These are phyloP conservation scores for Backusella circina DNA, from an alignment of 192 early-diverging fungal genomes.

Conservation along the genomic window DNA sequence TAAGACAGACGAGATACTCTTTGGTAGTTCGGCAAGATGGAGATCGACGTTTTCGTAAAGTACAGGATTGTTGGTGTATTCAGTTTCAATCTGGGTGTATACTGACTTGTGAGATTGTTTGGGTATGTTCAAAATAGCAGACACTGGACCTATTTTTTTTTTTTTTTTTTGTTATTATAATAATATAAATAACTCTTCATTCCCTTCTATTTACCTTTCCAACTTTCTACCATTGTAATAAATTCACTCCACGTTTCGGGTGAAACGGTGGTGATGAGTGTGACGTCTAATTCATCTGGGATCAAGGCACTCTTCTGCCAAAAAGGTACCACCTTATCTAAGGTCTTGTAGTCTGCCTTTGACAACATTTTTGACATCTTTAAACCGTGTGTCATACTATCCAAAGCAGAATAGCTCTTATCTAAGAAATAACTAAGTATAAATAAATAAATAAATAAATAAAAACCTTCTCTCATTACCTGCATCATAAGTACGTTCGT, in stretches of 20 bases:
- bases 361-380: slow-evolving; percentile 35
- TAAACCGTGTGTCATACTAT: slow-evolving; percentile 22
- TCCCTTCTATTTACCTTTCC: slow-evolving; percentile 37
- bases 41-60: slow-evolving; percentile 39
- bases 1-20: neutral
- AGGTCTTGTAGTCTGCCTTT: slow-evolving; percentile 11
- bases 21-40: slow-evolving; percentile 38
- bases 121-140: slow-evolving; percentile 44
- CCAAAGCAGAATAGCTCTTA: slow-evolving; percentile 17
- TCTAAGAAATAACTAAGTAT: neutral
- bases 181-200: neutral
- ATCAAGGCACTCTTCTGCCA: slow-evolving; percentile 32
- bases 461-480: slow-evolving; percentile 7
- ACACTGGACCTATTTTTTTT: slow-evolving; percentile 44
- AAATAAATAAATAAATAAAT: neutral
- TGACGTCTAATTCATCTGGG: slow-evolving; percentile 33
- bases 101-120: slow-evolving; percentile 5
- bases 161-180: too few relatives aligned
- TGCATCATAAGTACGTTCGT: slow-evolving; percentile 25
- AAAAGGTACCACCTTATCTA: slow-evolving; percentile 23
- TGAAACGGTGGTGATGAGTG: slow-evolving; percentile 42
- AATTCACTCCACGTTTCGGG: slow-evolving; percentile 39
- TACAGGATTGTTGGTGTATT: neutral
- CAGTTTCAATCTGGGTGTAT: neutral
- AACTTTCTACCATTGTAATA: slow-evolving; percentile 39